A percentile compares a stretch with the other conserved stretches of the same genome.
Conservation (phyloP, 768 basidiomycete species). For the Lentinus brumalis region DNA sequence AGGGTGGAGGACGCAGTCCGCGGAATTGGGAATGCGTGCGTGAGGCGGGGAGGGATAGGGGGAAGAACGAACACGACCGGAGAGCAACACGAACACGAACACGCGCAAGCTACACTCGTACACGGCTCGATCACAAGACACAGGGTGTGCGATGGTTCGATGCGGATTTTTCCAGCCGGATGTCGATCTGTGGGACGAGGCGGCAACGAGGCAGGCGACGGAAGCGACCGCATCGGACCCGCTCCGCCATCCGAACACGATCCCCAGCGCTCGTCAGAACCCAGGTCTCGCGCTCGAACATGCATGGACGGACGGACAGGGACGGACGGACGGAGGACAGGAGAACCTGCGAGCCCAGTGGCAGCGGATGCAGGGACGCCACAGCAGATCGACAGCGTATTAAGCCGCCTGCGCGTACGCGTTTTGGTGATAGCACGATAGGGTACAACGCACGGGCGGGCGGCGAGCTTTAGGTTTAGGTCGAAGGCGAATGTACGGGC, state of each 20-base stretch:
- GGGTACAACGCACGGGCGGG: constrained; percentile 6
- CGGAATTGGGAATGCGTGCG: no score
- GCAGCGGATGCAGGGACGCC: neutral
- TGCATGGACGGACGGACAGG: no score
- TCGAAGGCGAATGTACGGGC: neutral
- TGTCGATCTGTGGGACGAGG: neutral
- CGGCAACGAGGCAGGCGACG: neutral
- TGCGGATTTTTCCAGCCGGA: no score
- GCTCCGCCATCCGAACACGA: neutral
- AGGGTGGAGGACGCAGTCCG: no score
- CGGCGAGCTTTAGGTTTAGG: neutral
- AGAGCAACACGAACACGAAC: no score
- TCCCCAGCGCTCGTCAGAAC: no score
- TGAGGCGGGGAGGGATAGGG: no score
- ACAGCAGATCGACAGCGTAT: neutral
- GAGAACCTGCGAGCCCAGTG: neutral
- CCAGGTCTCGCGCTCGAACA: no score
- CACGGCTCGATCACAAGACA: no score
- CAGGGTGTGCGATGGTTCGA: no score
- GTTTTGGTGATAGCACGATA: constrained; percentile 8
- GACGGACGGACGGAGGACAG: neutral
- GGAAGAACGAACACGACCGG: no score
- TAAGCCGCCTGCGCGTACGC: neutral
- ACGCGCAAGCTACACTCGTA: no score
- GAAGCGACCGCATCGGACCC: neutral